Conservation (phyloP, 1,284 basidiomycete species). For the Rhodotorula sp. region DNA sequence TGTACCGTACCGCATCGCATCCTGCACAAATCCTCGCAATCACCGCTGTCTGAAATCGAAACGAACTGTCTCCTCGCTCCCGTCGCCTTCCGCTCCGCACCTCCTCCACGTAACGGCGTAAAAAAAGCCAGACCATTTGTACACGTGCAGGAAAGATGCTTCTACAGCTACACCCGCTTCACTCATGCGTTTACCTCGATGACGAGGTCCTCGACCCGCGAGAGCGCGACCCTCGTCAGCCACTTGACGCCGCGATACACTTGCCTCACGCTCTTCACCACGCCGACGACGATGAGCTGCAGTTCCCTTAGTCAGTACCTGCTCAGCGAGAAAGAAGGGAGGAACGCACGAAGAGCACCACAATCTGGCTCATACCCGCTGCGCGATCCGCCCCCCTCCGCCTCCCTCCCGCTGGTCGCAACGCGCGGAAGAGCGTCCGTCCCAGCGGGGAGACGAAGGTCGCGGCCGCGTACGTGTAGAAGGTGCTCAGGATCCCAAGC, state of each 20-base stretch:
- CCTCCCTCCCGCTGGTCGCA: constrained; percentile 19
- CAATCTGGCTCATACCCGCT: constrained; percentile 13
- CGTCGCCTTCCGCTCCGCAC: too few relatives aligned
- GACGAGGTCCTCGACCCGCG: constrained; percentile 31
- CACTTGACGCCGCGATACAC: constrained; percentile 31
- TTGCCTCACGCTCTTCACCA: constrained; percentile 18
- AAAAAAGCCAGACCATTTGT: too few relatives aligned
- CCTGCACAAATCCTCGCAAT: not conserved
- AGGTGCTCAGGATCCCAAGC: constrained; percentile 22
- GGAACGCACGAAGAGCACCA: constrained; percentile 26
- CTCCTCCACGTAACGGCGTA: too few relatives aligned
- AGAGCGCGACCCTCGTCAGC: constrained; percentile 11
- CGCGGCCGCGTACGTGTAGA: constrained; percentile 27
- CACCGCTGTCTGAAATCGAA: not conserved
- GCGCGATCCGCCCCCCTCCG: constrained; percentile 11
- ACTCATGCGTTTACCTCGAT: constrained; percentile 18
- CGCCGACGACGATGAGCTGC: constrained; percentile 33
- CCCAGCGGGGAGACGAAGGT: constrained; percentile 35
- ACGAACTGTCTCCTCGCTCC: not conserved
- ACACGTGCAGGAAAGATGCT: not conserved
- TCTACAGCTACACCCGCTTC: not conserved
- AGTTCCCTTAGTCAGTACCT: not conserved
- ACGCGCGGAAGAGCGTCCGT: constrained; percentile 20
- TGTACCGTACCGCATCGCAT: not conserved
- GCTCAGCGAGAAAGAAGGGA: not conserved